These are phyloP conservation scores for Zoysia japonica DNA, from an alignment of 176 grass and related monocot species.

Conservation along the genomic window DNA sequence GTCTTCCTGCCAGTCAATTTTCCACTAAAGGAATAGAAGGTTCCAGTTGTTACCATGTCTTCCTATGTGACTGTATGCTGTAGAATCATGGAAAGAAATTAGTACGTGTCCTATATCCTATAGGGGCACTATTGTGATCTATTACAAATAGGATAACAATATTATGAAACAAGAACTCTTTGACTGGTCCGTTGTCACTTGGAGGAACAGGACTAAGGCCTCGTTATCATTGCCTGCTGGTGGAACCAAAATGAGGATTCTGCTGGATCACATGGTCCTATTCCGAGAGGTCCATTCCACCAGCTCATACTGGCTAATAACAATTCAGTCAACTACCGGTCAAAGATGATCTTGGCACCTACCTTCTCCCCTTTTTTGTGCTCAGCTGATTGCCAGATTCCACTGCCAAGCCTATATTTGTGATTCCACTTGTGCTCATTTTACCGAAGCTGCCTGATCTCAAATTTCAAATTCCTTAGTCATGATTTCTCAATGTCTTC, in stretches of 20 bases:
- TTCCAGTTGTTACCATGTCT: background rate
- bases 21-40: background rate
- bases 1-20: conserved; percentile 17
- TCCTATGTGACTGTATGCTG: conserved; percentile 6
- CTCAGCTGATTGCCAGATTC: conserved; percentile 28
- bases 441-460: background rate
- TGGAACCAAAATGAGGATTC: conserved; percentile 43
- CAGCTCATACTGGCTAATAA: conserved; percentile 56
- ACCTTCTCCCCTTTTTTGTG: conserved; percentile 31
- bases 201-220: conserved; percentile 28
- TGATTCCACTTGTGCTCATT: conserved; percentile 6
- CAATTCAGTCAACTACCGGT: conserved; percentile 55
- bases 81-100: conserved; percentile 13
- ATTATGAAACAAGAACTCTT: conserved; percentile 38
- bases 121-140: conserved; percentile 22
- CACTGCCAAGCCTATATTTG: conserved; percentile 17
- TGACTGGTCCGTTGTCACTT: conserved; percentile 53
- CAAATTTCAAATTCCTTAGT: background rate
- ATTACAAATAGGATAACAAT: conserved; percentile 39
- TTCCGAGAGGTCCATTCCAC: conserved; percentile 64
- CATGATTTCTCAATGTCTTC: background rate
- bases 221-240: conserved; percentile 37
- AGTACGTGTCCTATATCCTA: conserved; percentile 13
- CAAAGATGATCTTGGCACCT: conserved; percentile 50
- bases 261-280: conserved; percentile 71